Conservation (phyloP, 1,284 basidiomycete genomes). For the Rhodotorula sp. region DNA sequence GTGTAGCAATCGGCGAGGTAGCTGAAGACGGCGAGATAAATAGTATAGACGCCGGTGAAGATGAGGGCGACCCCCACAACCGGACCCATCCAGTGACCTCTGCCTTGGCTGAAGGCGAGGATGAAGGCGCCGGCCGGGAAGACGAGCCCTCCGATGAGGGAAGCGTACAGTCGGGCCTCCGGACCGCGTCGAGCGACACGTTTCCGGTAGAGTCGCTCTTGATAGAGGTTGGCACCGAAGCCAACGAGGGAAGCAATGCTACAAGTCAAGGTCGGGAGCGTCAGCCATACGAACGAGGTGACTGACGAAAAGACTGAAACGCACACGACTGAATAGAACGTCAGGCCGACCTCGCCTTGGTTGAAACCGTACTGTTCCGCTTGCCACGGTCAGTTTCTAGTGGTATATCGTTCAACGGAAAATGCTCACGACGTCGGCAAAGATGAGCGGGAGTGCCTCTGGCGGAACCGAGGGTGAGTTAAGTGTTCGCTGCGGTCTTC, state of each 20-base stretch:
- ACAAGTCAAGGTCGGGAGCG: background rate
- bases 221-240: conserved; percentile 50
- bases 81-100: conserved; percentile 40
- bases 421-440: conserved; percentile 14
- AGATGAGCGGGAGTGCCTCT: conserved; percentile 36
- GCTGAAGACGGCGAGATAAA: conserved; percentile 46
- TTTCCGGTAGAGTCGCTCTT: conserved; percentile 44
- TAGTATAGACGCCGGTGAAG: conserved; percentile 40
- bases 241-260: conserved; percentile 33
- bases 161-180: conserved; percentile 69
- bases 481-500: too few species aligned
- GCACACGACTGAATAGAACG: conserved; percentile 31
- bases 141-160: conserved; percentile 63
- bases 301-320: background rate
- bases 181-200: conserved; percentile 60
- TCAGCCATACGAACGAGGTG: background rate
- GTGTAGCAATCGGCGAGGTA: conserved; percentile 41
- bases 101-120: conserved; percentile 33
- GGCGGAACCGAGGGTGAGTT: conserved; percentile 3
- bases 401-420: too few species aligned
- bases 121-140: conserved; percentile 41
- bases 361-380: conserved; percentile 31
- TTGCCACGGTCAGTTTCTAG: too few species aligned
- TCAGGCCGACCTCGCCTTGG: conserved; percentile 31
- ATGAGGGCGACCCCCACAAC: conserved; percentile 44